Conservation (phyloP, 2,329 filamentous ascomycete species). For the Pseudocercospora eumusae region DNA sequence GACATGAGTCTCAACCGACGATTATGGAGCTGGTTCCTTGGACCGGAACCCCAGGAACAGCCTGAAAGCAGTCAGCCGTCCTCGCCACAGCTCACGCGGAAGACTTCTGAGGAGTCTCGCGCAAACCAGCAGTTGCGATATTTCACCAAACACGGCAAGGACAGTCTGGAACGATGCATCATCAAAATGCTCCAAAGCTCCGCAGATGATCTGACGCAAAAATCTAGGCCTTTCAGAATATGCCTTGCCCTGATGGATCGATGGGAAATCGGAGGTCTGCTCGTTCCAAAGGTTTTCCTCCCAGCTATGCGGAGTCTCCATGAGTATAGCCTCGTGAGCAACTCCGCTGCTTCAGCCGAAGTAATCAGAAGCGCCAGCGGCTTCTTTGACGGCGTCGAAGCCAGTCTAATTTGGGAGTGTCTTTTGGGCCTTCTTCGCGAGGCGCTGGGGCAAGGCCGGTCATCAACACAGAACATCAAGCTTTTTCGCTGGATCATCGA, state of each 20-base stretch:
- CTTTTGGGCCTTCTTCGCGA: slow-evolving; percentile 31
- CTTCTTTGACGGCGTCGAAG: slow-evolving; percentile 97
- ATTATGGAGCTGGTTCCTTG: slow-evolving; percentile 94
- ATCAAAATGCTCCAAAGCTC: slow-evolving; percentile 70
- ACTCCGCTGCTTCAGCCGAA: slow-evolving; percentile 75
- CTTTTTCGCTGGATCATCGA: slow-evolving; percentile 78
- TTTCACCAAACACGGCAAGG: slow-evolving; percentile 77
- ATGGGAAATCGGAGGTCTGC: slow-evolving; percentile 91
- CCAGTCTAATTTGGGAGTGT: slow-evolving; percentile 74
- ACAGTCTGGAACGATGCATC: slow-evolving; percentile 71
- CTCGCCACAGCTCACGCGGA: slow-evolving; percentile 28
- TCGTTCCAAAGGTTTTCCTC: slow-evolving; percentile 86
- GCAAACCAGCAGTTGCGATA: slow-evolving; percentile 61
- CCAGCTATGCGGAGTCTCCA: slow-evolving; percentile 80
- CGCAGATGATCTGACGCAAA: slow-evolving; percentile 61
- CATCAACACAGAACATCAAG: slow-evolving; percentile 57
- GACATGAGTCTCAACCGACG: slow-evolving; percentile 97
- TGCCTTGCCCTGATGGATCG: slow-evolving; percentile 96
- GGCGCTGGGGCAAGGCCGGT: slow-evolving; percentile 14
- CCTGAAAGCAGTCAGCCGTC: slow-evolving; percentile 27
- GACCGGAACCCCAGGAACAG: slow-evolving; percentile 62
- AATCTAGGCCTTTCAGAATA: slow-evolving; percentile 83
- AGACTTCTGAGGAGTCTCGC: slow-evolving; percentile 54
- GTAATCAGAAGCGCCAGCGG: slow-evolving; percentile 89
- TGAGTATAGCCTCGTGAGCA: slow-evolving; percentile 66